Percentiles rank a stretch among this genome's conserved stretches.
Evolutionary conservation across 345 rosid genomes (phyloP).

Genomic region (Gossypium herbaceum): DNA sequence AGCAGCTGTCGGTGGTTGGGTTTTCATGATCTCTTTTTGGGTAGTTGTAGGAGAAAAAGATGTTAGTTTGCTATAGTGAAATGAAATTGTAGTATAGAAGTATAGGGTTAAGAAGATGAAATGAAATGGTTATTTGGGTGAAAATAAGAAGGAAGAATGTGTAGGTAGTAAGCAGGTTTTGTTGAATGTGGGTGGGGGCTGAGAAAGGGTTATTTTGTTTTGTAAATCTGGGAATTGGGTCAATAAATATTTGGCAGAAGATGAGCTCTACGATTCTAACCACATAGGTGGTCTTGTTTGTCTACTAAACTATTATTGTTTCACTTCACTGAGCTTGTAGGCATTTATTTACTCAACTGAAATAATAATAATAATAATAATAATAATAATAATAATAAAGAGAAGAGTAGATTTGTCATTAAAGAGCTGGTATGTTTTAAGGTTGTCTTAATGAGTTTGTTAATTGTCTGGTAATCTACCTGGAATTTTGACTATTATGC

Average conservation of each 20-base stretch:
- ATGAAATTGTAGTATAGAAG: not conserved
- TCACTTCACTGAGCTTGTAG: too few relatives aligned
- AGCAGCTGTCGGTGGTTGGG: not conserved
- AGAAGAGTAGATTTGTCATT: too few relatives aligned
- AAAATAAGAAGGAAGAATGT: slow-evolving; percentile 1
- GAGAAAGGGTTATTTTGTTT: not conserved
- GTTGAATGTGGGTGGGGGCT: slow-evolving; percentile 24
- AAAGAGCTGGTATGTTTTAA: not conserved
- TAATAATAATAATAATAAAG: too few relatives aligned
- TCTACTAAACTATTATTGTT: too few relatives aligned
- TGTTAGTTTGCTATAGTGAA: not conserved
- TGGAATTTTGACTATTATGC: not conserved
- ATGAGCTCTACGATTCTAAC: not conserved
- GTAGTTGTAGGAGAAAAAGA: slow-evolving; percentile 3
- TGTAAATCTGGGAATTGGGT: slow-evolving; percentile 10
- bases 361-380: too few relatives aligned
- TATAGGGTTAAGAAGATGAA: not conserved
- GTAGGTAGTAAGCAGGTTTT: slow-evolving; percentile 13
- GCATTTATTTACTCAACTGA: not conserved
- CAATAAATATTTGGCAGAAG: slow-evolving; percentile 3
- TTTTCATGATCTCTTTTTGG: not conserved
- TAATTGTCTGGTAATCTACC: not conserved
- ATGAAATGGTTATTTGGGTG: slow-evolving; percentile 16
- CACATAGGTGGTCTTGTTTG: too few relatives aligned
- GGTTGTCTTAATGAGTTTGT: not conserved